Percentiles rank a stretch among this genome's conserved stretches.
phyloP scores from a whole-genome alignment of 805 yeast species.

The Metschnikowia amazonensis region DNA sequence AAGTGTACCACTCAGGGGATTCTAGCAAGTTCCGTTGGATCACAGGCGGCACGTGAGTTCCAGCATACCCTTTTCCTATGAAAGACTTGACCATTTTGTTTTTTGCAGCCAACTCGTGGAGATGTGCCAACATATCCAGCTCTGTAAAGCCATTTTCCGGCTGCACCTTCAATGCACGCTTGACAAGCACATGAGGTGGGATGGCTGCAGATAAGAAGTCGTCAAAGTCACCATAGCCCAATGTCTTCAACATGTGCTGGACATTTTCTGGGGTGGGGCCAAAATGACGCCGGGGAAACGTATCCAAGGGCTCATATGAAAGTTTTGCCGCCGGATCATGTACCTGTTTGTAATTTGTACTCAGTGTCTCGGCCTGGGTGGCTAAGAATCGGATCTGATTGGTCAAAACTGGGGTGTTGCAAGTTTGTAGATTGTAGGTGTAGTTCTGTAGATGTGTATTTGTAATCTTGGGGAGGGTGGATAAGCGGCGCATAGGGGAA shows the following conservation, averaged over 20 bases:
- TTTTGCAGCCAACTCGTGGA: slow-evolving; percentile 65
- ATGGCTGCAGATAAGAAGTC: slow-evolving; percentile 69
- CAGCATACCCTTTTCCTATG: slow-evolving; percentile 94
- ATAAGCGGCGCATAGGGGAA: background rate
- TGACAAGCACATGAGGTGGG: slow-evolving; percentile 70
- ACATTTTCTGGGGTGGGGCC: slow-evolving; percentile 74
- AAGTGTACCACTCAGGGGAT: slow-evolving; percentile 97
- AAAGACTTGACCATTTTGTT: slow-evolving; percentile 71
- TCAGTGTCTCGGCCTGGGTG: slow-evolving; percentile 49
- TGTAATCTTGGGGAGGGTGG: background rate
- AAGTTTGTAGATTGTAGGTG: too few species aligned
- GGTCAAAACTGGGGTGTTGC: too few species aligned
- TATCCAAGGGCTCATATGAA: slow-evolving; percentile 51
- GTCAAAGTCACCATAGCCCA: slow-evolving; percentile 66
- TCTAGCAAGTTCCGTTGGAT: slow-evolving; percentile 90
- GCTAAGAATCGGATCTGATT: slow-evolving; percentile 6
- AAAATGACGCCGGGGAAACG: slow-evolving; percentile 85
- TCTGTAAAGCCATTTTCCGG: slow-evolving; percentile 80
- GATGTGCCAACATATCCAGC: slow-evolving; percentile 67
- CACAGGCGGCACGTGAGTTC: slow-evolving; percentile 85
- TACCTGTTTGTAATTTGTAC: slow-evolving; percentile 46
- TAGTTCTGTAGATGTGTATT: background rate
- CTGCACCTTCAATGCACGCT: slow-evolving; percentile 60
- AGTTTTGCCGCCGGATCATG: slow-evolving; percentile 38
- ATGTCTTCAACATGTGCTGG: slow-evolving; percentile 55